Evolutionary conservation across 2,329 filamentous ascomycete species (phyloP), one percentile per base, ranked within the genome.

Genomic region (Boeremia lycopersici): DNA sequence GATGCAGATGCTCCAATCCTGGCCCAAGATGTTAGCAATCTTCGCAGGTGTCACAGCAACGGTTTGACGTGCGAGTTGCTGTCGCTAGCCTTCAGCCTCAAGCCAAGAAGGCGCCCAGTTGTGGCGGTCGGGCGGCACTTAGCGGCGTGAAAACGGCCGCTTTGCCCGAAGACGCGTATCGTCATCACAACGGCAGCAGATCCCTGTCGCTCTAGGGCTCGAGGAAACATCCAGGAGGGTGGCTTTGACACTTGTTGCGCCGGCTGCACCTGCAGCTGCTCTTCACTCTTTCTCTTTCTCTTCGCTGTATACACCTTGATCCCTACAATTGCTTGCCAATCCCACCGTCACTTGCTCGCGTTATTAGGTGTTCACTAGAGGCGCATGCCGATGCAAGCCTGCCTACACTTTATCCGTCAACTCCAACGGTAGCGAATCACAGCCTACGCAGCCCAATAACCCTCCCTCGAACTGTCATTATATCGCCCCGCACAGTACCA

Each of bases 71-170:
- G 25, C 17, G 35, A 13, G n/a, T 17, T 38, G 31, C 31, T 44
- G 12, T 39, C 17, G 12, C 13, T 7, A 19, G 9, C 13, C 11
- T 25, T 35, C 29, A 36, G 43, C 41, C 38, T 31, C 12, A 34
- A 15, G 46, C 52, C 46, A 49, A 36, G 52, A 46, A 6, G 30
- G 30, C 41, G 47, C 41, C 41, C n/a, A 35, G 19, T 36, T 11
- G 36, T 36, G 46, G 31, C 42, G 52, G 46, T 36, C 46, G 35
- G 36, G 45, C 47, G 48, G 51, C 49, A 42, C 44, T 51, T 48
- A 45, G 54, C 50, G 48, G 39, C 53, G 43, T 15, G 48, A 33
- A 53, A 31, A 51, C 56, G 59, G 56, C 39, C 59, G 56, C 59
- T 38, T 55, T 52, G 29, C 53, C 23, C 13, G 46, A 54, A 39